Base-by-base conservation (phyloP, 176 grass and related monocot species). In the Pontederia crassipes region DNA sequence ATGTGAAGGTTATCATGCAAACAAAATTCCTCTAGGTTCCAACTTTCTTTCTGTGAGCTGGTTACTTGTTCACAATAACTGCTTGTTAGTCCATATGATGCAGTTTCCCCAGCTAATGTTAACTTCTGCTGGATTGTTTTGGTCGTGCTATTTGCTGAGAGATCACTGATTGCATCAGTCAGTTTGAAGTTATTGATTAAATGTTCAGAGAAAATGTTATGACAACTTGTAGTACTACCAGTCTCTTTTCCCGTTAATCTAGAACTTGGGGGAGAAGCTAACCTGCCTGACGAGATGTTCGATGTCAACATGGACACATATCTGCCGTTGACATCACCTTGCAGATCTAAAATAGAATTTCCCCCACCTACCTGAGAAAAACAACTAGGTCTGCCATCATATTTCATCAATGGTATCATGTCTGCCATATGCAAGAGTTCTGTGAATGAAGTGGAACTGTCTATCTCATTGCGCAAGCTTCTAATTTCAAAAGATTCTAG, bases 361-460 rank as follows among this genome's bases (percentile, higher is more conserved):
- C 72, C 68, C 69, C 55, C 72, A 72, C 56, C 72, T 71, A 79
- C 77, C 58, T 72, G 73, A 47, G 61, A 49, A 75, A 68, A 74
- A 24, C 60, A 62, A 70, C 60, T 59, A 57, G 48, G 46, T 67
- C 52, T 61, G 27, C 48, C 46, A 71, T 64, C 52, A 62, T 64
- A 80, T 62, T 77, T 79, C 48, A 79, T 72, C 62, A 62, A 72
- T 61, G 61, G 29, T 11, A 64, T 50, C 59, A 0, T 40, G 66
- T 84, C 72, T 62, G 74, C 82, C 12, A 86, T 77, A 67, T 61
- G 68, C 48, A 81, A 69, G 61, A 82, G 54, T 28, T 58, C 79
- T 69, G 82, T 67, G 61, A 76, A 80, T 8, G 67, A 55, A 77
- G 78, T 75, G 48, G 75, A 83, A 27, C 10, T 75, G 40, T 26